These are phyloP conservation scores for Sechiopsis laciniata DNA, from an alignment of 306 rosid species.

Conservation along the genomic window DNA sequence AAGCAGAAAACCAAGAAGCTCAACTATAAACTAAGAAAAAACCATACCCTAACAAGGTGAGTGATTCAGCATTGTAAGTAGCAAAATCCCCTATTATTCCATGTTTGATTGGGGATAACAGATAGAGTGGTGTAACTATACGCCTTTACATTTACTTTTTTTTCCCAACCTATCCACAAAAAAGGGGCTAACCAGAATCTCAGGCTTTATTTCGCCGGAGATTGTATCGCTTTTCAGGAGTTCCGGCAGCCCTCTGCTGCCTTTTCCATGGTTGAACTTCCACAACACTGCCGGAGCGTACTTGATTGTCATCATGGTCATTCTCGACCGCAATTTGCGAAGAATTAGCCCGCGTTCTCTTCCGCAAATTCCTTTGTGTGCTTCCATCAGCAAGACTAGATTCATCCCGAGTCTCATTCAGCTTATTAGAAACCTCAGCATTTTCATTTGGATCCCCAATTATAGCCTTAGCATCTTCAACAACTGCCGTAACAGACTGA, in stretches of 20 bases:
- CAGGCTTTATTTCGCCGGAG: constrained; percentile 67
- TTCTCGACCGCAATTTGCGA: constrained; percentile 58
- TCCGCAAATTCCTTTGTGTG: constrained; percentile 36
- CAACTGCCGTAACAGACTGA: constrained; percentile 53
- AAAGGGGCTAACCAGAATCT: constrained; percentile 14
- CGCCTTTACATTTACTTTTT: not conserved
- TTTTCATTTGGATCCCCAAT: constrained; percentile 69
- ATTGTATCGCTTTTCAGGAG: constrained; percentile 66
- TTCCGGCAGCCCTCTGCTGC: constrained; percentile 46
- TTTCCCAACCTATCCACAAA: not conserved
- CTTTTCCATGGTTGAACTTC: constrained; percentile 54
- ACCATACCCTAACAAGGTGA: constrained; percentile 51
- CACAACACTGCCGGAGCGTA: constrained; percentile 48
- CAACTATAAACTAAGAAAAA: not conserved
- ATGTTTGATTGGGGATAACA: not conserved
- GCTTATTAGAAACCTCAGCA: constrained; percentile 58
- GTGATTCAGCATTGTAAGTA: constrained; percentile 56
- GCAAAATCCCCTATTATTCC: constrained; percentile 34
- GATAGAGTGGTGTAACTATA: not conserved
- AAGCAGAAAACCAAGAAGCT: constrained; percentile 4
- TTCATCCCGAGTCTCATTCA: constrained; percentile 46
- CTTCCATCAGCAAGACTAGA: constrained; percentile 34
- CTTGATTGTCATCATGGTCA: constrained; percentile 58
- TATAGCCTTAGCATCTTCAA: constrained; percentile 63
- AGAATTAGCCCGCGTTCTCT: constrained; percentile 54